A percentile compares a stretch with the other conserved stretches of the same genome.
Conservation (phyloP, 2,329 filamentous ascomycete genomes). For the Hirsutella rhossiliensis region DNA sequence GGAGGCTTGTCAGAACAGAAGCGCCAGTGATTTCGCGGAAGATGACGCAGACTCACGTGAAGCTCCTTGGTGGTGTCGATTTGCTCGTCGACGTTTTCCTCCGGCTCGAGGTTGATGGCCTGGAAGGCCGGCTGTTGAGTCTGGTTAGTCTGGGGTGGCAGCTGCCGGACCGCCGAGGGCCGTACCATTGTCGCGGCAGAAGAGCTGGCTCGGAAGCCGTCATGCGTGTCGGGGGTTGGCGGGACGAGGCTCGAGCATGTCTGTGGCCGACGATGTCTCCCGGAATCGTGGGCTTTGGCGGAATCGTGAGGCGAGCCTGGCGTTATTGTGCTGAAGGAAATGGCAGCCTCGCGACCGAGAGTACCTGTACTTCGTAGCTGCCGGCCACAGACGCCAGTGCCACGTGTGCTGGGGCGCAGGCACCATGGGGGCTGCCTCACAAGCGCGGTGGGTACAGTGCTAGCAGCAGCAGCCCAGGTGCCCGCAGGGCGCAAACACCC, state of each 20-base stretch:
- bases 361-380: too few species aligned
- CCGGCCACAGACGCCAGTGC: too few species aligned
- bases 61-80: constrained; percentile 92
- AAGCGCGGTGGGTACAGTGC: too few species aligned
- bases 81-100: constrained; percentile 82
- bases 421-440: too few species aligned
- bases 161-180: neutral
- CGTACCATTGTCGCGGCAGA: constrained; percentile 1
- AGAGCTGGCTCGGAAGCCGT: neutral
- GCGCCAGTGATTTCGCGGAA: neutral
- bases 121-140: constrained; percentile 52
- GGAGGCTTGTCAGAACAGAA: neutral
- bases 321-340: too few species aligned
- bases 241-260: neutral
- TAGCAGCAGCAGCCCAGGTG: too few species aligned
- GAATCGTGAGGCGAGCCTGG: too few species aligned
- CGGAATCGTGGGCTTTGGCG: too few species aligned
- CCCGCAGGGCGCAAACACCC: too few species aligned
- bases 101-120: constrained; percentile 87
- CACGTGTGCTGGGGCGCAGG: too few species aligned
- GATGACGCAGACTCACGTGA: constrained; percentile 36
- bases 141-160: neutral
- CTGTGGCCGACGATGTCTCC: neutral
- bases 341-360: too few species aligned
- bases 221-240: neutral